Base-by-base conservation (phyloP, 2,329 filamentous ascomycete species). In the Chaetomium sp. region DNA sequence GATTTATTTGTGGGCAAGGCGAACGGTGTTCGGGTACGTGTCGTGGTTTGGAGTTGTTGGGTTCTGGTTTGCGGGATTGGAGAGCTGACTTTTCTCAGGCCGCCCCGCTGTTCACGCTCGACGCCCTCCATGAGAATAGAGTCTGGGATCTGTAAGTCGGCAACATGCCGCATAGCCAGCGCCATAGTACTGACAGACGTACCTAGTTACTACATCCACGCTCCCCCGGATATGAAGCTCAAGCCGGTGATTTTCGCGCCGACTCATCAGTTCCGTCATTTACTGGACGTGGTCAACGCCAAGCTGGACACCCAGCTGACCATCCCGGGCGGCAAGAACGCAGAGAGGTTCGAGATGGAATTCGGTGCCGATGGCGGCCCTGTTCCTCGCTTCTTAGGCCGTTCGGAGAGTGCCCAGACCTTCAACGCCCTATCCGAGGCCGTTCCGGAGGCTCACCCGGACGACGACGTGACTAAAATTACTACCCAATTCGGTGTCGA, bases 131-230 rank as follows among this genome's bases (percentile, higher is more conserved):
- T 60, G 81, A 79, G 63, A 70, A 74, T 2, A 78, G 82, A 56
- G 66, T 74, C 9, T 96, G 91, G 91, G 84, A 92, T 59, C 73
- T 95, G 64, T 94, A 76, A 77, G 85, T 77, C 44, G 11, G n/a
- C 33, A 10, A 6, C 11, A 8, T 48, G 19, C 12, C 19, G 19
- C 19, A 27, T 27, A 3, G 19, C 19, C 19, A 27, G 3, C 19
- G 19, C 19, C 19, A 27, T 3, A 27, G 19, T 27, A 27, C 19
- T 27, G 19, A 27, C 19, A 27, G 19, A 27, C 19, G 3, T 2
- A 27, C 50, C 6, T 35, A 65, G 63, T 53, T 90, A 86, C 69
- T 91, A 88, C 67, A 66, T 90, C 38, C 76, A 84, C 66, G 74
- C 80, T 48, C 79, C 81, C 0, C 60, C 66, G 12, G 68, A 72